Percentiles rank a stretch among this genome's conserved stretches.
Evolutionary conservation across 495 filamentous ascomycete species (phyloP).

Genomic region (Lindgomyces ingoldianus): DNA sequence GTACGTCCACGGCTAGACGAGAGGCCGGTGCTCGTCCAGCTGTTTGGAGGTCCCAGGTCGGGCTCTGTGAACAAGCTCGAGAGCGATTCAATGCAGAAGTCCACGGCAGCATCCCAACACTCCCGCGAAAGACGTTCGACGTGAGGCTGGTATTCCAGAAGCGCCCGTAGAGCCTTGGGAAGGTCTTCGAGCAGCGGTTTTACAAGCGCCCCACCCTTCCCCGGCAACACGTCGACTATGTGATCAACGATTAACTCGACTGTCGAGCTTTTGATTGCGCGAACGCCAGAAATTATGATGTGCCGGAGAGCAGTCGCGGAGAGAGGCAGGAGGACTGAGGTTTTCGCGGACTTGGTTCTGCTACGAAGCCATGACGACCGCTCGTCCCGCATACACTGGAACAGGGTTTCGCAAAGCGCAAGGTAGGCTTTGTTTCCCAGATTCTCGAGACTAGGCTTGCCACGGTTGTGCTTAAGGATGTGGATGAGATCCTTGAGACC

Average conservation of each 20-base stretch:
- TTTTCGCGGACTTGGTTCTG: slow-evolving; percentile 49
- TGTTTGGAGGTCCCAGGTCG: slow-evolving; percentile 8
- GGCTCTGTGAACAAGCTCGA: slow-evolving; percentile 39
- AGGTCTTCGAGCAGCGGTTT: slow-evolving; percentile 77
- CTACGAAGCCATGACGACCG: slow-evolving; percentile 63
- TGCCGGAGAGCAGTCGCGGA: slow-evolving; percentile 73
- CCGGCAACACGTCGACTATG: slow-evolving; percentile 71
- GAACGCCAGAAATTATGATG: slow-evolving; percentile 66
- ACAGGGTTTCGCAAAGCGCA: slow-evolving; percentile 78
- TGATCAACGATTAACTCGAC: slow-evolving; percentile 77
- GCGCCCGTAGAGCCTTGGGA: slow-evolving; percentile 66
- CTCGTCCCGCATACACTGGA: slow-evolving; percentile 66
- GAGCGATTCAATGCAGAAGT: slow-evolving; percentile 63
- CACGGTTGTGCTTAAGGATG: slow-evolving; percentile 62
- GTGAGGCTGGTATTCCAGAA: slow-evolving; percentile 73
- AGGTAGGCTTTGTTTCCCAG: slow-evolving; percentile 78
- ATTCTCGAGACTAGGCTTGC: slow-evolving; percentile 53
- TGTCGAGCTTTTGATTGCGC: slow-evolving; percentile 71
- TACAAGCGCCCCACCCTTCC: slow-evolving; percentile 62
- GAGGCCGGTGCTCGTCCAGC: slow-evolving; percentile 25
- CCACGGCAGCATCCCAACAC: slow-evolving; percentile 67
- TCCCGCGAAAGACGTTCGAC: slow-evolving; percentile 70
- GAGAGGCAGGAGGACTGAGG: slow-evolving; percentile 61
- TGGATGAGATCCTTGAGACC: slow-evolving; percentile 59
- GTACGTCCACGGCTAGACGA: slow-evolving; percentile 23